Evolutionary conservation across 1,139 yeast species (phyloP), one percentile per base, ranked within the genome.

Genomic region (Taphrina populina): DNA sequence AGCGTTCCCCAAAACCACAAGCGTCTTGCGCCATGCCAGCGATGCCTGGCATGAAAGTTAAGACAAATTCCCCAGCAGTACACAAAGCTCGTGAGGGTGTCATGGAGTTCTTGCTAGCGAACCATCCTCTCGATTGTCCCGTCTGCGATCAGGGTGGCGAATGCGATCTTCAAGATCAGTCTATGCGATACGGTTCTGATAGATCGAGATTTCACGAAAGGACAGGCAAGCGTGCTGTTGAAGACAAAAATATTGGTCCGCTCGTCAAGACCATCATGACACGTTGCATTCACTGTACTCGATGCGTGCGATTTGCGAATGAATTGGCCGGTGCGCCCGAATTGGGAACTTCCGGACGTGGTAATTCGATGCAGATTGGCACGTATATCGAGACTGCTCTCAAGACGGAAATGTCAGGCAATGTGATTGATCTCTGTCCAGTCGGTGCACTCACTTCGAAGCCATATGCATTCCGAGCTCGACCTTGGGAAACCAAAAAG

Each of bases 91-190:
- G 95, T 69, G 95, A 87, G 71, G 94, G 94, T 67, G 95, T 87
- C 64, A 86, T 95, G 51, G 95, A 87, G 71, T 84, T 87, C 83
- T 73, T 87, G 63, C 77, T 87, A 64, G 88, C 87, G 65, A 87
- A 87, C 75, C 95, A 87, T 74, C 95, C 95, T 32, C 77, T 87
- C 68, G 95, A 87, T 73, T 87, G 95, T 73, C 95, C 95, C 35
- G 84, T 87, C 56, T 87, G 95, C 72, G 95, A 87, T 72, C 95
- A 87, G 73, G 95, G 95, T 73, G 95, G 95, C 64, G 95, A 87
- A 70, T 87, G 95, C 75, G 95, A 87, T 69, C 78, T 87, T 65
- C 95, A 87, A 73, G 95, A 87, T 69, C 95, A 87, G 74, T 77
- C 88, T 26, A 76, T 83, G 70, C 80, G 94, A 70, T 84, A 84